Evolutionary conservation across 1,139 yeast species (phyloP), one percentile per base, ranked within the genome.

Genomic region (Kodamaea arcana): DNA sequence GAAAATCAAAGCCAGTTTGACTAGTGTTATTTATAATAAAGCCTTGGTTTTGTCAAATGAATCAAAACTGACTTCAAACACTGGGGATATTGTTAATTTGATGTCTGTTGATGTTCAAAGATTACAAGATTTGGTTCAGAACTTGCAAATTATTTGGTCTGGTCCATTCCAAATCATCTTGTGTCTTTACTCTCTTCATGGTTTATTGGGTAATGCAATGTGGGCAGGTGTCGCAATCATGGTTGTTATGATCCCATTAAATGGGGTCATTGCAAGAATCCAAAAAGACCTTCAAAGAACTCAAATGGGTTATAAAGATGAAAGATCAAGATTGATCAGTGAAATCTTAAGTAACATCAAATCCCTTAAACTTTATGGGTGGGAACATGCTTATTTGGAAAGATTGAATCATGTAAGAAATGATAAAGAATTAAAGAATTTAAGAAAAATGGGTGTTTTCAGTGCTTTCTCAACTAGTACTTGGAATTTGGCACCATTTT

Each of bases 41-140:
- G 71, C 97, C 0, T 65, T 94, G 43, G 77, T 75, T 7, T 70
- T 94, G 41, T 86, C 96, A 3, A 84, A 80, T 48, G 97, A 92
- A 52, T 83, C 95, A 7, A 80, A 86, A 37, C 83, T 78, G 37
- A 70, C 75, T 35, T 80, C 87, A 33, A 77, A 87, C 18, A 87
- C 96, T n/a, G 98, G 98, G 56, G 98, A 94, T 56, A 87, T 94
- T 51, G 98, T 92, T 36, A 92, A 94, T 52, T 71, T 92, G 52
- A 90, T 90, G 97, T 83, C 97, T 34, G 97, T 92, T 33, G 98
- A 92, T 62, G 85, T 94, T 6, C 97, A 90, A 64, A 76, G 97
- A 61, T 67, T 92, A 39, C 97, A 88, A 60, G 97, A 90, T 52
- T 69, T 90, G 42, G 79, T 86, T 28, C 95, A 88, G 55, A 83